Percentiles rank a stretch among this genome's conserved stretches.
phyloP scores from a whole-genome alignment of 2,329 filamentous ascomycete genomes.

The Paecilomyces sp. region DNA sequence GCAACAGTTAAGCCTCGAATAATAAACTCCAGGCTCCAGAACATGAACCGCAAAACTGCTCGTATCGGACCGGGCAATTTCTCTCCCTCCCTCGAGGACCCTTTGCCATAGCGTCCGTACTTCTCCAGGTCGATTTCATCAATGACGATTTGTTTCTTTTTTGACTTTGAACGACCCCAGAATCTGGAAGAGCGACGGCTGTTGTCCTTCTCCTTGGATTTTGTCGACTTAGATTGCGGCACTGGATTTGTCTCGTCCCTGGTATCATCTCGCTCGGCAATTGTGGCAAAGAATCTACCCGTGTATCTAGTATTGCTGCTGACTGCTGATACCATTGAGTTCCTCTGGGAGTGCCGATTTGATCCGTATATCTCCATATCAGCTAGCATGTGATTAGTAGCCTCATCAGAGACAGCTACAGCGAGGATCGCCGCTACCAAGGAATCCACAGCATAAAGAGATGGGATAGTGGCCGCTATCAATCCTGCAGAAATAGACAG shows the following conservation, averaged over 20 bases:
- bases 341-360: slow-evolving; percentile 7
- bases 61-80: slow-evolving; percentile 32
- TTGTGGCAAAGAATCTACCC: slow-evolving; percentile 27
- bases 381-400: slow-evolving; percentile 30
- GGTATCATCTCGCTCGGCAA: slow-evolving; percentile 37
- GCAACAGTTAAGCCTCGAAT: slow-evolving; percentile 29
- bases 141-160: slow-evolving; percentile 27
- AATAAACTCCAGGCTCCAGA: slow-evolving; percentile 30
- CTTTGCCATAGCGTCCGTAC: slow-evolving; percentile 32
- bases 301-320: neutral
- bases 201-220: slow-evolving; percentile 11
- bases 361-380: slow-evolving; percentile 25
- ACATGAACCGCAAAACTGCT: slow-evolving; percentile 27
- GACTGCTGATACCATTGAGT: neutral
- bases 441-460: slow-evolving; percentile 42
- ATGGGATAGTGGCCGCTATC: slow-evolving; percentile 36
- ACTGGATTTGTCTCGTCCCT: slow-evolving; percentile 30
- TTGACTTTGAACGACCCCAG: slow-evolving; percentile 3
- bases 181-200: slow-evolving; percentile 1
- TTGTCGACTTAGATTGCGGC: slow-evolving; percentile 20
- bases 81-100: slow-evolving; percentile 29
- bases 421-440: slow-evolving; percentile 39
- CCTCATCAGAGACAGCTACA: slow-evolving; percentile 37
- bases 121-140: slow-evolving; percentile 41
- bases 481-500: slow-evolving; percentile 33